These are phyloP conservation scores for Monosporascus sp. DNA, from an alignment of 2,329 filamentous ascomycete genomes.

Conservation along the genomic window DNA sequence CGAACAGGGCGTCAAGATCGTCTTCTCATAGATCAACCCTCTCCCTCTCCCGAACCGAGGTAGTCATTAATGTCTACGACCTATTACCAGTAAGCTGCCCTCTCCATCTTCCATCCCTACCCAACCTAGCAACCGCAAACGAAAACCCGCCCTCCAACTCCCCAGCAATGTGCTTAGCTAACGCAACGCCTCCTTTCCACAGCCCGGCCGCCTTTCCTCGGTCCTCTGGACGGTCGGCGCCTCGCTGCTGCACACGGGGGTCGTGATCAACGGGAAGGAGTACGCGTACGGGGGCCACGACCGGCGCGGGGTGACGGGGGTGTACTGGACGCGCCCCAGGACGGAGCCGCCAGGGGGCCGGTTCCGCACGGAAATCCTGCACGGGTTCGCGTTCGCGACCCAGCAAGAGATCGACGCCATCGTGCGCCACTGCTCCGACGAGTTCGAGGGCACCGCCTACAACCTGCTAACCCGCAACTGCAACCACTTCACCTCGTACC, in stretches of 20 bases:
- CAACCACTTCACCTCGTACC: conserved; percentile 79
- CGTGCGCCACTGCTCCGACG: conserved; percentile 61
- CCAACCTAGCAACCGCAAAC: neutral
- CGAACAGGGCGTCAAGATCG: conserved; percentile 28
- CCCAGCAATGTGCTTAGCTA: neutral
- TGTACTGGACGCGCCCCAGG: conserved; percentile 75
- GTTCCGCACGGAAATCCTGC: conserved; percentile 68
- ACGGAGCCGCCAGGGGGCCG: conserved; percentile 71
- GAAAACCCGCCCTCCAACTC: neutral
- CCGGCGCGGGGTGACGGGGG: conserved; percentile 63
- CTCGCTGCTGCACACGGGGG: conserved; percentile 74
- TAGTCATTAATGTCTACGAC: conserved; percentile 74
- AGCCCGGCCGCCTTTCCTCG: conserved; percentile 71
- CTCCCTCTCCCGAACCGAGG: conserved; percentile 66
- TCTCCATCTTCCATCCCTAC: neutral
- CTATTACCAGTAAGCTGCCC: conserved; percentile 57
- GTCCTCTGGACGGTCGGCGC: conserved; percentile 73
- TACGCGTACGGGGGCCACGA: conserved; percentile 85
- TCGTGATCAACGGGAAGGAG: conserved; percentile 74
- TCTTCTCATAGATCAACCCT: conserved; percentile 57
- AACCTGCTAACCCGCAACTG: conserved; percentile 81
- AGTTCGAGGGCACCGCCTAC: conserved; percentile 71
- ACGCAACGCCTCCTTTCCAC: conserved; percentile 4
- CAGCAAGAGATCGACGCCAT: conserved; percentile 65
- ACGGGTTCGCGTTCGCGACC: conserved; percentile 70